These are phyloP conservation scores for Pseudophaeomoniella oleicola DNA, from an alignment of 2,329 filamentous ascomycete species.

Conservation along the genomic window DNA sequence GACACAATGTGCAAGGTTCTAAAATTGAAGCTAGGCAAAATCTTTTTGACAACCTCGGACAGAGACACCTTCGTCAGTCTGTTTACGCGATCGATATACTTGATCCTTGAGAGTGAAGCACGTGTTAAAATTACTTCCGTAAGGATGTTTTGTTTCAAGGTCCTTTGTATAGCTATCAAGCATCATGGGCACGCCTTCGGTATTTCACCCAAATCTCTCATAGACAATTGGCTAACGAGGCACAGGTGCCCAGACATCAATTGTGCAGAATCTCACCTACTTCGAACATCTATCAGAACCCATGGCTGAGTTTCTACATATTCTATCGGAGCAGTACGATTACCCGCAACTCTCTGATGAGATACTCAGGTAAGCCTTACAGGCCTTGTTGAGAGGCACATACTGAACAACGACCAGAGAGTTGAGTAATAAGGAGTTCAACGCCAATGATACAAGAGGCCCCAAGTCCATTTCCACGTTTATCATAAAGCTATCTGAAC, in stretches of 20 bases:
- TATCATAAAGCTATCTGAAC: conserved; percentile 80
- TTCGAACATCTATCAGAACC: conserved; percentile 98
- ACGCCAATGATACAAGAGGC: conserved; percentile 85
- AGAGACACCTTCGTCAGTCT: conserved; percentile 87
- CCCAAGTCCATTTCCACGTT: conserved; percentile 95
- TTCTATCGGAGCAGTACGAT: conserved; percentile 92
- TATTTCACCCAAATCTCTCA: conserved; percentile 28
- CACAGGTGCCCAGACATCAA: conserved; percentile 84
- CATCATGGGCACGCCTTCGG: conserved; percentile 95
- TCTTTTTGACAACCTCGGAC: conserved; percentile 93
- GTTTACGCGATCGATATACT: conserved; percentile 83
- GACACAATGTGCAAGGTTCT: conserved; percentile 94
- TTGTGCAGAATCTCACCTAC: conserved; percentile 94
- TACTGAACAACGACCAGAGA: conserved; percentile 39
- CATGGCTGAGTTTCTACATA: conserved; percentile 96
- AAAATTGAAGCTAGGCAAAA: conserved; percentile 78
- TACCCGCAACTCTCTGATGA: conserved; percentile 92
- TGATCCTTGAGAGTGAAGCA: conserved; percentile 87
- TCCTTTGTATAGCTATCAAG: conserved; percentile 90
- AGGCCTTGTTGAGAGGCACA: neutral
- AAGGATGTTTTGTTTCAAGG: conserved; percentile 94
- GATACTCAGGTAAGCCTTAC: conserved; percentile 45
- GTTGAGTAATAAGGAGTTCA: conserved; percentile 95
- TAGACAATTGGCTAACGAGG: neutral
- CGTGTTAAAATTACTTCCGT: conserved; percentile 78